Evolutionary conservation across 805 yeast species (phyloP), one percentile per base, ranked within the genome.

Genomic region (Schwanniomyces pseudopolymorphus): DNA sequence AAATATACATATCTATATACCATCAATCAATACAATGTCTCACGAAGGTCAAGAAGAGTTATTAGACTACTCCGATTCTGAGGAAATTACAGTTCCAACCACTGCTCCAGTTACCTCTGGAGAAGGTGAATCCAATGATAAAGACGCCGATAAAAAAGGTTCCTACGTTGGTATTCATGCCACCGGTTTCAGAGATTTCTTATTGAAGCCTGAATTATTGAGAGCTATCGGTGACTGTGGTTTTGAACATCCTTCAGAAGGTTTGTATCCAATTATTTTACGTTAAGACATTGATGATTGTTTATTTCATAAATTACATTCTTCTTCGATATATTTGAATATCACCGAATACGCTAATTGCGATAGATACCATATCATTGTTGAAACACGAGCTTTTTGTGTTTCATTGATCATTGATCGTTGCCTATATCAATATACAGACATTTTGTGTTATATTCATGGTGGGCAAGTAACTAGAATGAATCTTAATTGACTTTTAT

Each of bases 191-290:
- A 89, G 95, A 74, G 99, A 94, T 75, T 92, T 92, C 74, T 76
- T 94, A 64, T 81, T 92, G 72, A 94, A 94, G 77, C 97, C 98
- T 26, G 99, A 94, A 76, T 80, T 92, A 58, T 80, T 92, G 63
- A 87, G 99, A 75, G 99, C 99, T 55, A 92, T 92, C 66, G 95
- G 91, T 57, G 99, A 92, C 74, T 90, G 97, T 79, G 99, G 99
- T 79, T 92, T 92, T 68, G 99, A 92, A 78, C 99, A 92, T 77
- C 99, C 99, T 56, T 89, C 97, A 56, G 99, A 92, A 85, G 95
- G 94, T 87, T 75, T 81, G 94, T 85, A 69, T 62, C 36, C 36
- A 21, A 31, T 31, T 38, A 22, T 22, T 38, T 22, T 38, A 3
- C 20, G 28, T 38, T 19, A 38, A 38, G 40, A 24, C 25, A 14